These are phyloP conservation scores for Suillus americanus DNA, from an alignment of 768 basidiomycete genomes.

Conservation along the genomic window DNA sequence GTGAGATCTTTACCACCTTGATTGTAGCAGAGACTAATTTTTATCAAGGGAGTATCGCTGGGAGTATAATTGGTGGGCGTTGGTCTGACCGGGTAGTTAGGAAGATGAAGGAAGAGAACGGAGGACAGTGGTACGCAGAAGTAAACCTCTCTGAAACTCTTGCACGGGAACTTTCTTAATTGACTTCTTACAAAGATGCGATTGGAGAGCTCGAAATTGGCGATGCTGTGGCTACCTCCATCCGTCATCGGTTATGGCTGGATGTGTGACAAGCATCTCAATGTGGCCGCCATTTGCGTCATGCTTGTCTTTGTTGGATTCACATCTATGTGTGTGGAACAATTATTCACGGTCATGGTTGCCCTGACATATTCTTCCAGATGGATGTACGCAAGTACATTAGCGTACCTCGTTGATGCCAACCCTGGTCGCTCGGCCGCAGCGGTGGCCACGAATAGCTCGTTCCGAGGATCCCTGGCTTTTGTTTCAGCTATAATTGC, in stretches of 20 bases:
- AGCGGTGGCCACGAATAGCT: constrained; percentile 75
- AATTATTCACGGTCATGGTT: not conserved
- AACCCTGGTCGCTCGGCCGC: constrained; percentile 79
- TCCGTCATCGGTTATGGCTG: constrained; percentile 72
- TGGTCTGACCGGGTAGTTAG: constrained; percentile 54
- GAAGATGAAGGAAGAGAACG: constrained; percentile 42
- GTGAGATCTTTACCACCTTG: constrained; percentile 34
- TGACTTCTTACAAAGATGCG: constrained; percentile 56
- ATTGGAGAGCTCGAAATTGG: constrained; percentile 57
- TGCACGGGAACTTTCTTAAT: not conserved
- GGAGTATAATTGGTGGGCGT: constrained; percentile 57
- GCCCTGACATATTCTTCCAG: constrained; percentile 29
- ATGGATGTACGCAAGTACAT: constrained; percentile 63
- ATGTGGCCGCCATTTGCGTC: constrained; percentile 68
- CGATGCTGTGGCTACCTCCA: constrained; percentile 55
- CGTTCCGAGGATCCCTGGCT: constrained; percentile 68
- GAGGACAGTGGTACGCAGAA: constrained; percentile 60
- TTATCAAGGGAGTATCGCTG: constrained; percentile 44
- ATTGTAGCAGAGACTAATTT: not conserved
- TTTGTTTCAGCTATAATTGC: constrained; percentile 72
- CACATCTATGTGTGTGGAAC: constrained; percentile 59
- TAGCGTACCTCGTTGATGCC: constrained; percentile 86
- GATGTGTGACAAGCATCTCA: constrained; percentile 61
- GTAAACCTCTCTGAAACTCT: constrained; percentile 33
- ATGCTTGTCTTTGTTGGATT: constrained; percentile 75